These are phyloP conservation scores for Ogataea naganishii DNA, from an alignment of 805 yeast genomes.

Conservation along the genomic window DNA sequence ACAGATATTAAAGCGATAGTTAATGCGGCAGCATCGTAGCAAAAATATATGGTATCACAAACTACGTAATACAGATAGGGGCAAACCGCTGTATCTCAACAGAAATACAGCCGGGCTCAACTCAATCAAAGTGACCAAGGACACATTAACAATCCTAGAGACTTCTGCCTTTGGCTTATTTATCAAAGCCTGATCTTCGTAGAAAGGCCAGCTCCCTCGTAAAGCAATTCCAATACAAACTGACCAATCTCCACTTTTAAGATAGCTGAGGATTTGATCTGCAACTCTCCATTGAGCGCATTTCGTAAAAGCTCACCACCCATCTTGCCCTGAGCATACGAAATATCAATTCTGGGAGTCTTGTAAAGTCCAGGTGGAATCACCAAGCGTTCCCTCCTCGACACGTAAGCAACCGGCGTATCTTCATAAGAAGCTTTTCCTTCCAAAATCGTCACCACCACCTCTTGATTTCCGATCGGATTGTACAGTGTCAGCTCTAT, in stretches of 20 bases:
- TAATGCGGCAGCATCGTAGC: too few species aligned
- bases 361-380: slow-evolving; percentile 45
- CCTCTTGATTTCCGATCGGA: slow-evolving; percentile 41
- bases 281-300: slow-evolving; percentile 42
- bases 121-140: too few species aligned
- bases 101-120: too few species aligned
- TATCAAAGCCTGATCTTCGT: slow-evolving; percentile 29
- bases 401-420: slow-evolving; percentile 35
- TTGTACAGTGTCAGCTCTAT: slow-evolving; percentile 45
- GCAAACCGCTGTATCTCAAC: too few species aligned
- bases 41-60: too few species aligned
- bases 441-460: slow-evolving; percentile 30
- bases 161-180: too few species aligned
- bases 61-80: too few species aligned
- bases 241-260: slow-evolving; percentile 30
- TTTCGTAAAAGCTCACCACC: slow-evolving; percentile 40
- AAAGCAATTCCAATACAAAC: slow-evolving; percentile 32
- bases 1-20: too few species aligned
- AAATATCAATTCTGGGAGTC: slow-evolving; percentile 42
- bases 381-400: slow-evolving; percentile 28
- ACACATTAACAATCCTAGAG: too few species aligned
- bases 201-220: slow-evolving; percentile 34
- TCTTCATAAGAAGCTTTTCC: slow-evolving; percentile 43
- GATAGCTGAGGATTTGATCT: slow-evolving; percentile 36
- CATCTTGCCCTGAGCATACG: slow-evolving; percentile 30